Evolutionary conservation across 139 green algal species (phyloP), one percentile per base, ranked within the genome.

Genomic region (Micractinium sp.): DNA sequence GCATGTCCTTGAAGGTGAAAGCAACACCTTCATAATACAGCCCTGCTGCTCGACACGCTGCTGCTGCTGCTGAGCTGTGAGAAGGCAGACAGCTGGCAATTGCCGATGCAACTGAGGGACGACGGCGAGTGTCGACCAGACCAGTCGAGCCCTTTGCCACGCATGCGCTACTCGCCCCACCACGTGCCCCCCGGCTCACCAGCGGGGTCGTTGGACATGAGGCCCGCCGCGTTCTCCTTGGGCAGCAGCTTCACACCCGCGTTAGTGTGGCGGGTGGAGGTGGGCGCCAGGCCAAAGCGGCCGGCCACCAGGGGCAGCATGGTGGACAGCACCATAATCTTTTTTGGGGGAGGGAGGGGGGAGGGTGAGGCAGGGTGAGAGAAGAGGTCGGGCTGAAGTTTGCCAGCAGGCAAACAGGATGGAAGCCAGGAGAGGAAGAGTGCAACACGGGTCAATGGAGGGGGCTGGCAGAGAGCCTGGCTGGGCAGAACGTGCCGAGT

Each of bases 271-370:
- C 93, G 94, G 92, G 96, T 99, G 29, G 95, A 93, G 36, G 96
- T 96, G 47, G 97, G 97, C 33, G 97, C 97, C 38, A 99, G 92
- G 86, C 97, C 97, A 81, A 99, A 98, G 85, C 97, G 94, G 90
- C 95, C 97, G 47, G 97, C 97, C 39, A 94, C 90, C 77, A 99
- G 92, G 93, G 91, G 96, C 13, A 94, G 69, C 36, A 92, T 89
- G 78, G 96, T 98, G 91, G 92, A 97, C 25, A 93, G 94, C 36
- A 99, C 90, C 94, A 99, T 97, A 92, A 99, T 99, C 97, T 98
- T 88, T 67, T 5, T 20, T 33, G 0, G 38, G 9, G 47, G 3
- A 36, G n/a, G 20, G 69, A 47, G 1, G 74, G 53, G 23, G 67
- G 4, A 61, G 38, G 16, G 80, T 20, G 4, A 27, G 3, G 22